Percentiles rank a stretch among this genome's conserved stretches.
phyloP scores from a whole-genome alignment of 176 grass and related monocot genomes.

The Zea luxurians region DNA sequence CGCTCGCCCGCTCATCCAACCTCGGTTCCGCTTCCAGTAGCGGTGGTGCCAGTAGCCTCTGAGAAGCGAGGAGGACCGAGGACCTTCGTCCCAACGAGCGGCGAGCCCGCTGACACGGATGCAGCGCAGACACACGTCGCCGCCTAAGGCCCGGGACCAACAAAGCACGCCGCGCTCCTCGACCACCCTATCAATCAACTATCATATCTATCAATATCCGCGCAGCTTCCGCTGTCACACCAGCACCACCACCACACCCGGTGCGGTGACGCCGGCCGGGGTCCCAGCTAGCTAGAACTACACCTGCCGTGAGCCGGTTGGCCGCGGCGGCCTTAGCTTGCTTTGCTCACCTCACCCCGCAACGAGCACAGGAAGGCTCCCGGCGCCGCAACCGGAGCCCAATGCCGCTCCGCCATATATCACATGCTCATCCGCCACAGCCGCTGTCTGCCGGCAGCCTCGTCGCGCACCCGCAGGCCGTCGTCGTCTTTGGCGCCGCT shows the following conservation, averaged over 20 bases:
- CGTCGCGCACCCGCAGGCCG: background rate
- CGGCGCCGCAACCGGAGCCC: too few relatives aligned
- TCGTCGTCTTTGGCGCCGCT: too few relatives aligned
- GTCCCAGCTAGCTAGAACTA: background rate
- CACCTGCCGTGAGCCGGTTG: slow-evolving; percentile 28
- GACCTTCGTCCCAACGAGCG: background rate
- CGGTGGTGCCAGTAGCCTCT: background rate
- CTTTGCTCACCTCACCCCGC: background rate
- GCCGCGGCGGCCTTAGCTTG: too few relatives aligned
- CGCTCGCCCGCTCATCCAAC: background rate
- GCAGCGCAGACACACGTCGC: slow-evolving; percentile 27
- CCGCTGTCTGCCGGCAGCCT: background rate
- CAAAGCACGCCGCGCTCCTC: too few relatives aligned
- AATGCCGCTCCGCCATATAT: background rate
- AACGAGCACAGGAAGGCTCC: background rate
- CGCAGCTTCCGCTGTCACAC: slow-evolving; percentile 24
- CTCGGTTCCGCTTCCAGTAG: background rate
- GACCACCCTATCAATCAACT: background rate
- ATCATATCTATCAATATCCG: background rate
- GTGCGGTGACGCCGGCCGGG: background rate
- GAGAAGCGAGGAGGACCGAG: background rate
- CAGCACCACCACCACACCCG: background rate
- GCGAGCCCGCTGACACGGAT: background rate
- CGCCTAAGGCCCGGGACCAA: too few relatives aligned
- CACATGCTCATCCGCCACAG: background rate